Evolutionary conservation across 139 green algal species (phyloP), one percentile per base, ranked within the genome.

Genomic region (Chlamydomonas sphaeroides): DNA sequence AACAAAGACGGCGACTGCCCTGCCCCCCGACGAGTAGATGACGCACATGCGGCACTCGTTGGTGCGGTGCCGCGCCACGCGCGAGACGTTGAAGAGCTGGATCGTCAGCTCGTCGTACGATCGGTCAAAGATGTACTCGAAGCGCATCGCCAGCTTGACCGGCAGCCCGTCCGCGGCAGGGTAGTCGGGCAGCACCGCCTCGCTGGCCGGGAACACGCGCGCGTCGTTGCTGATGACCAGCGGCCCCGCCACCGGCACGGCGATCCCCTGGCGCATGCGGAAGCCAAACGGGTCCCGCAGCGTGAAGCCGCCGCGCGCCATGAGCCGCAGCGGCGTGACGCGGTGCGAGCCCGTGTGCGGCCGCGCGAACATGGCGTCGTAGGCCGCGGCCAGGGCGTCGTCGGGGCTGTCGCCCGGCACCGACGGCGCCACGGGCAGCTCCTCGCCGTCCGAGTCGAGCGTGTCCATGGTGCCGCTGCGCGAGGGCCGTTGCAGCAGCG

Each of bases 51-150:
- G 39, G 57, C 68, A 74, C 26, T 79, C 63, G 3, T 56, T 41
- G 4, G 68, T 70, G 2, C 70, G 67, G 17, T 67, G 65, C 2
- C 79, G 79, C 26, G 8, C 21, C 25, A 75, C 42, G 45, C 79
- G 79, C 42, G 42, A 69, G n/a, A 79, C 70, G 68, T 85, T 85
- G 39, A 80, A 85, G 8, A 85, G 57, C 56, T 79, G 59, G 25
- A 79, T 26, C 32, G 36, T 53, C 28, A 85, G 33, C 68, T 70
- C 68, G 25, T 65, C 59, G 56, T 78, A 67, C 21, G 53, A 71
- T 1, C 79, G 79, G 35, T 85, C 68, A 1, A 67, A 28, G 42
- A 85, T 42, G 59, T 85, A 72, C 79, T 85, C 79, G 4, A 85
- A 45, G 56, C 79, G 68, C 33, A 80, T 35, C 42, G 68, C 68